Base-by-base conservation (phyloP, 306 rosid species). In the Pachyrhizus erosus region DNA sequence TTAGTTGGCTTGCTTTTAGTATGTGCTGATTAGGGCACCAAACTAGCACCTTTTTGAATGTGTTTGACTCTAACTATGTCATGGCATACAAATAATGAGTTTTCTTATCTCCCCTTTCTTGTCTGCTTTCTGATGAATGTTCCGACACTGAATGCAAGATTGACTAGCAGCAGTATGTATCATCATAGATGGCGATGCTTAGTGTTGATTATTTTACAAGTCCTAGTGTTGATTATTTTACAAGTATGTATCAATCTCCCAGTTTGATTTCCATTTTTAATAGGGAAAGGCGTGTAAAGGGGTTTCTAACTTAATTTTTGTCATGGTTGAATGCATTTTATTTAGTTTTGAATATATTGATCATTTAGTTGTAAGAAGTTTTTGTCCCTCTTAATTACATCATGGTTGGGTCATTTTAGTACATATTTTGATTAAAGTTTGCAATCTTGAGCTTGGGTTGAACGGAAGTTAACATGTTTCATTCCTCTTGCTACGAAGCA, bases 321-420 rank as follows among this genome's bases (percentile, higher is more conserved):
- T 68, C 68, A 69, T 70, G 62, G 69, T n/a, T 9, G 23, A 29
- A 29, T 18, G 43, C 17, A 34, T 66, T 29, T 33, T 48, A 45
- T 75, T 23, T 46, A 29, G 48, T 39, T 82, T 21, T 66, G 85
- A 66, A 49, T 18, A 14, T 81, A 48, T 62, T 74, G 45, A 34
- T 62, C 46, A 26, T 45, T 57, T 45, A 61, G 40, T 18, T 57
- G 49, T 40, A 9, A 67, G n/a, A 55, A 12, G 20, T 46, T 42
- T 79, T 55, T 9, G 29, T 9, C 64, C 27, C 26, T 5, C 40
- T 34, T 31, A 45, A 34, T 51, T 66, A 17, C 42, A 37, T 37
- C 42, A 7, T 37, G n/a, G n/a, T n/a, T n/a, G n/a, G n/a, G n/a
- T n/a, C n/a, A n/a, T n/a, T n/a, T n/a, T n/a, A n/a, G n/a, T n/a